Evolutionary conservation across 129 eudicot species (phyloP), one percentile per base, ranked within the genome.

Genomic region (Solidago caesia): DNA sequence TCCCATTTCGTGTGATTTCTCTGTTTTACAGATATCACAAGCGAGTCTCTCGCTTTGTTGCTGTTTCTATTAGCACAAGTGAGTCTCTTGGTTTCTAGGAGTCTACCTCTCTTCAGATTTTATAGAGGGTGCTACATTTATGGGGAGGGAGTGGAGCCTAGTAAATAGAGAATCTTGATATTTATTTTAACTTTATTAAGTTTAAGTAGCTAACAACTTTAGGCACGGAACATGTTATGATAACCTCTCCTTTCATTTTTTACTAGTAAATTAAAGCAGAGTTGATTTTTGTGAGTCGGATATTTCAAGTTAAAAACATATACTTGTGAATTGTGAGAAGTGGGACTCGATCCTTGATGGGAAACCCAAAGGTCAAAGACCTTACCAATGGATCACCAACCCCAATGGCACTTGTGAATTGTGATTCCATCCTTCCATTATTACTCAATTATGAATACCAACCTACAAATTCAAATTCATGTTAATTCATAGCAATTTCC

Each of bases 31-130:
- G 21, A 21, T 21, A 21, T 21, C 21, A 5, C 52, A 68, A 2
- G 7, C 16, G 64, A 14, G 74, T 51, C 5, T 70, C 14, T 51
- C 16, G 21, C 9, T 33, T 70, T 15, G 43, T 5, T 7, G 63
- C 14, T 52, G n/a, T 48, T 33, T 25, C 26, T n/a, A 9, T 14
- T 58, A 26, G 26, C 9, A 73, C 44, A 44, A 46, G 64, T 4
- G 33, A 64, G 64, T 65, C 47, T 51, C 56, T 65, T 65, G 72
- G 26, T 65, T 75, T 75, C 56, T 75, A 75, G 45, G 46, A 65
- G 65, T 13, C 6, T 11, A 41, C 42, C 13, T 33, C 70, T 59
- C 63, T 46, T 46, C 14, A 9, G 64, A 3, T n/a, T 77, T 45
- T 77, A 77, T 77, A 77, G 13, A 56, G 68, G 75, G 10, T 29